Evolutionary conservation across 805 yeast genomes (phyloP).

Genomic region (Isabelozyma rhagii): DNA sequence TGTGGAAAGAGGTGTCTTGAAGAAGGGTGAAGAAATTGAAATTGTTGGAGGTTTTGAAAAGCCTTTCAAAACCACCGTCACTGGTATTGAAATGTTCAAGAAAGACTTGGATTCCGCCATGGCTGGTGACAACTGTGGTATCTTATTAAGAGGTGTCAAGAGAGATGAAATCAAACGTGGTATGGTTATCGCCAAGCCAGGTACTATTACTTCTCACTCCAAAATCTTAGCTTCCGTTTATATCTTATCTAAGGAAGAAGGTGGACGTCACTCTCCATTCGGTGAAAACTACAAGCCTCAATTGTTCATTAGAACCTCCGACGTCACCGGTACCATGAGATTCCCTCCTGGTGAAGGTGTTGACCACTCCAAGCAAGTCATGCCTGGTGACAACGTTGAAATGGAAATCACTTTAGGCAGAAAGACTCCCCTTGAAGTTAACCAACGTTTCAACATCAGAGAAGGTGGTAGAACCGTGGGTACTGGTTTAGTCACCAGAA

Average conservation of each 20-base stretch:
- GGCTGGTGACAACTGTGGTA: slow-evolving; percentile 99
- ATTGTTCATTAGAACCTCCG: slow-evolving; percentile 93
- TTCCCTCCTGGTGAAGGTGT: slow-evolving; percentile 76
- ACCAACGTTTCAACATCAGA: slow-evolving; percentile 98
- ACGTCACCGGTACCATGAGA: slow-evolving; percentile 83
- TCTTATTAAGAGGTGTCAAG: slow-evolving; percentile 95
- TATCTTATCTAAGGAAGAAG: slow-evolving; percentile 93
- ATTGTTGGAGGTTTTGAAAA: slow-evolving; percentile 87
- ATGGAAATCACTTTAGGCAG: slow-evolving; percentile 86
- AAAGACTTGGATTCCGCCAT: slow-evolving; percentile 95
- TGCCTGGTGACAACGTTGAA: slow-evolving; percentile 98
- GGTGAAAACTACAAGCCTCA: slow-evolving; percentile 98
- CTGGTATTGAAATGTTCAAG: slow-evolving; percentile 99
- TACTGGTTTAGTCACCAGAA: slow-evolving; percentile 95
- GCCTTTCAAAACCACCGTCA: slow-evolving; percentile 89
- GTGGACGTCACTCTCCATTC: slow-evolving; percentile 98
- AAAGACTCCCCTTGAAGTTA: slow-evolving; percentile 92
- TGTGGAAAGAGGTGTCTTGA: slow-evolving; percentile 96
- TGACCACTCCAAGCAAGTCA: slow-evolving; percentile 85
- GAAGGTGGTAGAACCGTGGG: slow-evolving; percentile 99
- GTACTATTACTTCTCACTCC: slow-evolving; percentile 86
- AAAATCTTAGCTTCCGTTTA: slow-evolving; percentile 92
- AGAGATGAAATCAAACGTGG: slow-evolving; percentile 97
- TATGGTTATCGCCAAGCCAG: slow-evolving; percentile 94
- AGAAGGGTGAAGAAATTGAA: slow-evolving; percentile 98